A percentile compares a stretch with the other conserved stretches of the same genome.
Conservation (phyloP, 2,329 filamentous ascomycete genomes). For the Delphinella strobiligena region DNA sequence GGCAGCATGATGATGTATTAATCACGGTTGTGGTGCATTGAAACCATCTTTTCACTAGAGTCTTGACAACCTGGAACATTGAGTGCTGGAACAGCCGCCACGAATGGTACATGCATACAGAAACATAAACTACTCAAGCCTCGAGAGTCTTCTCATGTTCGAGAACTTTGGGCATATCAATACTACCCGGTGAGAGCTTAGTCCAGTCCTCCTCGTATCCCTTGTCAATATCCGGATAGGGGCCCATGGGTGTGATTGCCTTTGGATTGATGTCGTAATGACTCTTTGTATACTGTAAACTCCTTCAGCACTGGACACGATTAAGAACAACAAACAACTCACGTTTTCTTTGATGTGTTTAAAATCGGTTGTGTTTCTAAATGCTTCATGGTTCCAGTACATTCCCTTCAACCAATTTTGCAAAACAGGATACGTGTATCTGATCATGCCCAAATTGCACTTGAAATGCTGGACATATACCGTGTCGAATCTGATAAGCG, state of each 20-base stretch:
- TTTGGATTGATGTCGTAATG: slow-evolving; percentile 48
- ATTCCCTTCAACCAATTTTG: slow-evolving; percentile 49
- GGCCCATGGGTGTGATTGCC: slow-evolving; percentile 50
- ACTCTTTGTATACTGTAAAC: slow-evolving; percentile 41
- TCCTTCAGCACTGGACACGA: neutral
- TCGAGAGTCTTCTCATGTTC: slow-evolving; percentile 19
- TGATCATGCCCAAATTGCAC: slow-evolving; percentile 49
- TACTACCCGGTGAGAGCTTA: slow-evolving; percentile 35
- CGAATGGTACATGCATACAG: no score
- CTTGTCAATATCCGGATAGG: slow-evolving; percentile 45
- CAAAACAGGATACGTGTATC: slow-evolving; percentile 45
- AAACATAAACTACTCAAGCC: neutral
- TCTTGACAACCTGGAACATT: no score
- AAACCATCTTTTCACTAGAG: no score
- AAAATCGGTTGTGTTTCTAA: slow-evolving; percentile 50
- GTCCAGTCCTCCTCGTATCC: slow-evolving; percentile 38
- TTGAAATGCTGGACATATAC: slow-evolving; percentile 58
- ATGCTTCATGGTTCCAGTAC: slow-evolving; percentile 43
- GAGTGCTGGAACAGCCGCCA: no score
- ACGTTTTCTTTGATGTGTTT: slow-evolving; percentile 56
- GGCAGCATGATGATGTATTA: no score
- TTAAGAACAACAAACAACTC: slow-evolving; percentile 19
- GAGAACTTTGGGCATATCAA: slow-evolving; percentile 30
- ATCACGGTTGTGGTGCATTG: no score
- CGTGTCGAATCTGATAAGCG: slow-evolving; percentile 46